phyloP scores from a whole-genome alignment of 495 filamentous ascomycete species.

The Tuber magnatum region DNA sequence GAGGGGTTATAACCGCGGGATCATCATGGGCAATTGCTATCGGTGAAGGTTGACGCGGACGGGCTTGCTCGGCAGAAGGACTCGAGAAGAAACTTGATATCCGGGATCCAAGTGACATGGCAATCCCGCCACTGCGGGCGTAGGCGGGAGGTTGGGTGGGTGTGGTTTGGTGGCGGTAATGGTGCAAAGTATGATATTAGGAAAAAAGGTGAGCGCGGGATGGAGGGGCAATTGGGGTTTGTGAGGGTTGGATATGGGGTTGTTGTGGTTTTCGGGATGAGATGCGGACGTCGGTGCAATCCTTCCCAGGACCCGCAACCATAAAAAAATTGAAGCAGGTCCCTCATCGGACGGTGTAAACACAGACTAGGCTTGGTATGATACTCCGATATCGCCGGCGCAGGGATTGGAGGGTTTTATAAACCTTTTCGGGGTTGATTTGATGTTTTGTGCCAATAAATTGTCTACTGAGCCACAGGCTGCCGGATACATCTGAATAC shows the following conservation, averaged over 20 bases:
- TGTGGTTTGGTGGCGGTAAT: background rate
- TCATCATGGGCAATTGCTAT: conserved; percentile 22
- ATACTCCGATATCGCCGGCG: background rate
- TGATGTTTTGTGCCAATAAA: background rate
- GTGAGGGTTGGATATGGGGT: background rate
- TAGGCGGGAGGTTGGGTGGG: conserved; percentile 8
- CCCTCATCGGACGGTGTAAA: background rate
- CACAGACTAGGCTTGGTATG: background rate
- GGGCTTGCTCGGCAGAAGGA: conserved; percentile 31
- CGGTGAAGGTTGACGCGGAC: conserved; percentile 2
- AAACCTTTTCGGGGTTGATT: background rate
- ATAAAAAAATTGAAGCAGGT: background rate
- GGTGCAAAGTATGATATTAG: background rate
- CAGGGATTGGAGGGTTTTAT: background rate
- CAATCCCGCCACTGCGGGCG: conserved; percentile 43
- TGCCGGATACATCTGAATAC: background rate
- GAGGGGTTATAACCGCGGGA: conserved; percentile 19
- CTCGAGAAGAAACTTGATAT: conserved; percentile 46
- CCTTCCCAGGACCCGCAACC: background rate
- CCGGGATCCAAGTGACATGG: conserved; percentile 48
- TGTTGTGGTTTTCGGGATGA: background rate
- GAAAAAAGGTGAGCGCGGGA: background rate
- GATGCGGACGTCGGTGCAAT: background rate
- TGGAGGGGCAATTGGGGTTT: conserved; percentile 1
- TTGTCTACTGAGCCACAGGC: background rate